Evolutionary conservation across 331 rosid species (phyloP), one percentile per base, ranked within the genome.

Genomic region (Acacia concinna): DNA sequence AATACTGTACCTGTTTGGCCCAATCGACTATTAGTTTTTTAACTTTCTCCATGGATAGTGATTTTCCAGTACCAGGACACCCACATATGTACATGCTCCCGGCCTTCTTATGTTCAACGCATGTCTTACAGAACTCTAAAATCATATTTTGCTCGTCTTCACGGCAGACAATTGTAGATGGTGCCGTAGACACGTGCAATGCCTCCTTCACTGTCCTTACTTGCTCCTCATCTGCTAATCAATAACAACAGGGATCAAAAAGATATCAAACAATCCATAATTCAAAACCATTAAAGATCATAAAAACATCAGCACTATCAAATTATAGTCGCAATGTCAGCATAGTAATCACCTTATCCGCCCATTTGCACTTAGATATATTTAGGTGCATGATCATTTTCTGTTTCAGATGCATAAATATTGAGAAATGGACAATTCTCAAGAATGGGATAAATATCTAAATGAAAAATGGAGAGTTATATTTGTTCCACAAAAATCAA

Each of bases 51-150:
- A 90, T 89, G 30, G 97, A 90, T 43, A 93, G 77, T 0, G 99
- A 89, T 76, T 96, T 96, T 12, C 98, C 98, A 0, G 99, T 93
- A 57, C 99, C 99, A 0, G 98, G 98, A 64, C 97, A 91, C 25
- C 99, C 99, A 23, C 99, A 93, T 0, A 93, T 84, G 51, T 93
- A 96, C 27, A 96, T 77, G 83, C 97, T 89, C 75, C 91, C 97
- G 20, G 98, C 84, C 80, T 88, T 96, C 72, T 87, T 87, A 40
- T 85, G 90, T 81, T 89, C 91, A 11, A 96, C 40, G 65, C 91
- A 82, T 2, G 84, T 76, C 84, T 96, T 90, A 73, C 96, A 88
- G 85, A 96, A 93, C 73, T 80, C 91, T 21, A 93, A 64, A 60
- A 96, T 87, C 87, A 87, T 85, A 71, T 78, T 83, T 76, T 90